These are phyloP conservation scores for Geum urbanum DNA, from an alignment of 306 rosid species.

Conservation along the genomic window DNA sequence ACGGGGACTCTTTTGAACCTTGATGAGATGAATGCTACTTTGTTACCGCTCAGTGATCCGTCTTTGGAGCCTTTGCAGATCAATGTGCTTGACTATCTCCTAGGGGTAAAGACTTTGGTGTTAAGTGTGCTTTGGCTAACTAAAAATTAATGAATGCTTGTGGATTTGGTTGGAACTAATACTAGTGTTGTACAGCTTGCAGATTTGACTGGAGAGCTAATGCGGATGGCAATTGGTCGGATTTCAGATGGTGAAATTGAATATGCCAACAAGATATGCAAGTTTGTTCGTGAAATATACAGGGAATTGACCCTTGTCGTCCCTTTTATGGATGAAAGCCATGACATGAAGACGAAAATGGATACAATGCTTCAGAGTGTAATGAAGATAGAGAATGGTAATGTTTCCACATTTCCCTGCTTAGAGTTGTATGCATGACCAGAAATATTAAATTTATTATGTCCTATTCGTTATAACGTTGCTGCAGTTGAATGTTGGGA, in stretches of 20 bases:
- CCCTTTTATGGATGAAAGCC: slow-evolving; percentile 76
- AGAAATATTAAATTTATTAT: background rate
- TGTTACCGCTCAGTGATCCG: slow-evolving; percentile 70
- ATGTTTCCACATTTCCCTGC: background rate
- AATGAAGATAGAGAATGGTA: slow-evolving; percentile 95
- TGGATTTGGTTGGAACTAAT: background rate
- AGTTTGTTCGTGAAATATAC: slow-evolving; percentile 82
- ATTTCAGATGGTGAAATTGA: slow-evolving; percentile 90
- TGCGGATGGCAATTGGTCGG: slow-evolving; percentile 94
- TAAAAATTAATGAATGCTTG: background rate
- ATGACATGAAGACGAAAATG: slow-evolving; percentile 85
- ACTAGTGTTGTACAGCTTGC: slow-evolving; percentile 66
- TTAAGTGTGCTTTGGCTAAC: background rate
- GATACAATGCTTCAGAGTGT: slow-evolving; percentile 89
- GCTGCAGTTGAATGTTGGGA: background rate
- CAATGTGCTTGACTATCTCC: slow-evolving; percentile 79
- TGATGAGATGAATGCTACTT: slow-evolving; percentile 66
- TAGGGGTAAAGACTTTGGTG: slow-evolving; percentile 54
- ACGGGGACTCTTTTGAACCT: slow-evolving; percentile 83
- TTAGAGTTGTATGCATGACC: background rate
- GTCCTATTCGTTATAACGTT: background rate
- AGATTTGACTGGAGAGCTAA: slow-evolving; percentile 94
- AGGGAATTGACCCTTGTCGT: slow-evolving; percentile 80
- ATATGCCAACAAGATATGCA: slow-evolving; percentile 76
- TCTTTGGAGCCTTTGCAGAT: slow-evolving; percentile 78